A percentile compares a stretch with the other conserved stretches of the same genome.
Conservation (phyloP, 345 rosid genomes). For the Psidium friedrichsthalianum region DNA sequence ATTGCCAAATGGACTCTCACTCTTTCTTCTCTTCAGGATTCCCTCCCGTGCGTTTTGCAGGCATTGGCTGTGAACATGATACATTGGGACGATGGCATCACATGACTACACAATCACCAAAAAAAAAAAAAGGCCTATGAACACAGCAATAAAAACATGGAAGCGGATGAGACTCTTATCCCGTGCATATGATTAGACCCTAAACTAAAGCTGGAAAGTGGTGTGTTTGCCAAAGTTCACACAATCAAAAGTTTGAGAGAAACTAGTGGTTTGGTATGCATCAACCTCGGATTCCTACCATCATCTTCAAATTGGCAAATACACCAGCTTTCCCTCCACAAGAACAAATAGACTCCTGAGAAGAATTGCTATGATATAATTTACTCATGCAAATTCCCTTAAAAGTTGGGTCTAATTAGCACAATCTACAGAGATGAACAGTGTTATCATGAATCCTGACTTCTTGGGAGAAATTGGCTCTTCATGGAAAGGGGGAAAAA, state of each 20-base stretch:
- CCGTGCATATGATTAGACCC: background rate
- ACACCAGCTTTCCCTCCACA: background rate
- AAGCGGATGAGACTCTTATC: background rate
- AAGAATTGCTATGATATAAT: background rate
- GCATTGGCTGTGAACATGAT: background rate
- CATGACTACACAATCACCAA: background rate
- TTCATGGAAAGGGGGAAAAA: background rate
- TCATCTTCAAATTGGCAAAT: background rate
- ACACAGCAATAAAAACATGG: background rate
- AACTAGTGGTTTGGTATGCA: background rate
- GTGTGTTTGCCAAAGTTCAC: background rate
- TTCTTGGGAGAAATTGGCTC: background rate
- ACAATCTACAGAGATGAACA: background rate
- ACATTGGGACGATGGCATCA: rapidly evolving
- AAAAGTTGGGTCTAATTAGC: background rate
- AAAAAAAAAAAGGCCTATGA: background rate
- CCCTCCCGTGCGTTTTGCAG: background rate
- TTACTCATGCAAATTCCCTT: background rate
- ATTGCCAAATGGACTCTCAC: no score
- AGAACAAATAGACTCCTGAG: background rate
- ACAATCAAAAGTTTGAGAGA: background rate
- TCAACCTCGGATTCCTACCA: background rate
- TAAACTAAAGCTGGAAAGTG: background rate
- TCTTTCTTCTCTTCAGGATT: no score
- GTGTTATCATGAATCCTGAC: background rate